Evolutionary conservation across 73 alveolate genomes (phyloP), one percentile per base, ranked within the genome.

Genomic region (Breviolum minutum): DNA sequence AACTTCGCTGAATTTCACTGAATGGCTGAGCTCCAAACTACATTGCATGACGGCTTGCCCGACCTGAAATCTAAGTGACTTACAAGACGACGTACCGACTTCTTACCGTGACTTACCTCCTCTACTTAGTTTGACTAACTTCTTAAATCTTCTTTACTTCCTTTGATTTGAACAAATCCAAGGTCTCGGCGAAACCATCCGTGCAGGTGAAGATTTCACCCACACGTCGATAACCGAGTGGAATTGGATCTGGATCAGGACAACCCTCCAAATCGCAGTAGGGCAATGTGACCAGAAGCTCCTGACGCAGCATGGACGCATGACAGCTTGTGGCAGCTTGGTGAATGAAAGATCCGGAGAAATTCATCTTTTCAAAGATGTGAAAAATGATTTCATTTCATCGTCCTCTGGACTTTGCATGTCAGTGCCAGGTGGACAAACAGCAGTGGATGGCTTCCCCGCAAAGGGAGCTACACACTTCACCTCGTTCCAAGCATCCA

Each of bases 211-310:
- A 81, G 69, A 7, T 48, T 81, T 81, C 90, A 29, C 90, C 90
- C 3, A 17, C 48, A 0, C 90, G 66, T 29, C 12, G 66, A 69
- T 81, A 81, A 48, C 90, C 90, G 62, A 6, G 63, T 7, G 90
- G 90, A 20, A 81, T 81, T 26, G 90, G 90, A 48, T 81, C 90
- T 29, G 90, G 90, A 81, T 81, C 90, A 6, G 90, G 71, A 24
- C 90, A 81, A 69, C 70, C 90, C 90, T 81, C 90, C 90, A 81
- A 24, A 54, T 81, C 90, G 90, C 90, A 81, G 69, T 81, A 81
- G 17, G 90, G 90, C 69, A 81, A 29, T 13, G 90, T 81, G 17
- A 81, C 70, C 20, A 81, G 90, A n/a, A 81, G 69, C 70, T 81
- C 90, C 90, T 81, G 17, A 12, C 17, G n/a, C n/a, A n/a, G n/a